Base-by-base conservation (phyloP, 1,284 basidiomycete genomes). In the Takashimella koratensis region DNA sequence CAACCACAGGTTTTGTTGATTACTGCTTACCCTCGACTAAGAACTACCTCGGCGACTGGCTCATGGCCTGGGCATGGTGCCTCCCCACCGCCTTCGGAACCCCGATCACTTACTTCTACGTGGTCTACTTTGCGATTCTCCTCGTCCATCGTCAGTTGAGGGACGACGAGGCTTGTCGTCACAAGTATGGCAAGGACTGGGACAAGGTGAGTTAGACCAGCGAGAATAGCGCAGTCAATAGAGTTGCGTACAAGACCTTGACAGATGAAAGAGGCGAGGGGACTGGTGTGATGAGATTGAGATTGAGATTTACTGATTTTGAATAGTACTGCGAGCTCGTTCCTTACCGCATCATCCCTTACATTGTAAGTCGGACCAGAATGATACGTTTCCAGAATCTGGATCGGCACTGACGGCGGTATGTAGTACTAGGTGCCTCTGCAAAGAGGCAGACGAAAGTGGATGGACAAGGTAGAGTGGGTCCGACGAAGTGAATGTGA, bases 81-180 rank as follows among this genome's bases (percentile, higher is more conserved):
- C 82, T 98, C 13, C 91, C 96, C 0, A 95, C 91, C 1, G 92
- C 90, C 6, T 93, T 97, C 76, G 78, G 83, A 45, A 92, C 91
- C 0, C 94, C 94, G 5, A 82, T 98, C 69, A 93, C 95, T 2
- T 99, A 98, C 79, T 98, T 95, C 79, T 98, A 98, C 73, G 83
- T 91, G 42, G 75, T 80, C 58, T 94, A 94, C 79, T 98, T 99
- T 69, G 81, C 84, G 5, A 83, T 96, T 20, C 83, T 99, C 24
- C 85, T 99, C 55, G 80, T 93, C 23, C 96, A 98, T 76, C 81
- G 96, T 52, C 91, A 97, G 76, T 79, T 79, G 56, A 82, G 96
- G 40, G 96, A 99, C 73, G 94, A 98, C 65, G 91, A 94, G 72
- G 85, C 86, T 22, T 98, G 96, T 76, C 81, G 84, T 71, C 82